These are phyloP conservation scores for Madurella mycetomatis DNA, from an alignment of 2,329 filamentous ascomycete species.

Conservation along the genomic window DNA sequence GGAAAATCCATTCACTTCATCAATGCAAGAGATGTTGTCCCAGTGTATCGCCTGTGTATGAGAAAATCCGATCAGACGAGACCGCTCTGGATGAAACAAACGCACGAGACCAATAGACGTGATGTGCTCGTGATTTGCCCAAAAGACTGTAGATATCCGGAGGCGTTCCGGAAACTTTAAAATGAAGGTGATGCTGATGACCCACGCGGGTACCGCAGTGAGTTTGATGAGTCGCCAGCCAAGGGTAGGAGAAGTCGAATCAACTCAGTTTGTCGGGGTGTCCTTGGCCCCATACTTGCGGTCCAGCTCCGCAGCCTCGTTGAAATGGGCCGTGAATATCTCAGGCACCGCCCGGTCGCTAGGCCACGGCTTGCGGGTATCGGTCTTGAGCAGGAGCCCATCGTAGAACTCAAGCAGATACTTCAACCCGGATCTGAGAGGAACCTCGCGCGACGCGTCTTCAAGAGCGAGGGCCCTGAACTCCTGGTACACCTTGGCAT, in stretches of 20 bases:
- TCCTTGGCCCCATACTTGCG: slow-evolving; percentile 7
- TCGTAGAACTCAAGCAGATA: slow-evolving; percentile 63
- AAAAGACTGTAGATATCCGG: not conserved
- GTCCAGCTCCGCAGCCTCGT: slow-evolving; percentile 26
- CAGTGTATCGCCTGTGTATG: slow-evolving; percentile 3
- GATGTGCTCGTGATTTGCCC: not conserved
- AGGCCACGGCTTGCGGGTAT: slow-evolving; percentile 25
- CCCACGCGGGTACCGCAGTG: not conserved
- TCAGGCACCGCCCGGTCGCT: slow-evolving; percentile 26
- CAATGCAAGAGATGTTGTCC: not conserved
- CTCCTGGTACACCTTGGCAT: slow-evolving; percentile 69
- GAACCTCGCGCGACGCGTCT: slow-evolving; percentile 49
- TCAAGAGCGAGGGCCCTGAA: slow-evolving; percentile 64
- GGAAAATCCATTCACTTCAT: slow-evolving; percentile 2
- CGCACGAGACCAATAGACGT: not conserved
- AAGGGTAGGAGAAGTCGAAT: not conserved
- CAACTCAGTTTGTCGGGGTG: slow-evolving; percentile 1
- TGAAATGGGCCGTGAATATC: slow-evolving; percentile 28
- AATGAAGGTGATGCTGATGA: slow-evolving; percentile 1
- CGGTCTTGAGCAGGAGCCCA: slow-evolving; percentile 25
- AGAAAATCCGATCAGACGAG: slow-evolving; percentile 2
- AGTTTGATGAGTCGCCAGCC: not conserved
- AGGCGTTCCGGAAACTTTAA: not conserved
- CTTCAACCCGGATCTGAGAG: slow-evolving; percentile 52
- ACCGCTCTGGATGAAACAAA: not conserved